phyloP scores from a whole-genome alignment of 768 basidiomycete genomes.

The Russula foetens region DNA sequence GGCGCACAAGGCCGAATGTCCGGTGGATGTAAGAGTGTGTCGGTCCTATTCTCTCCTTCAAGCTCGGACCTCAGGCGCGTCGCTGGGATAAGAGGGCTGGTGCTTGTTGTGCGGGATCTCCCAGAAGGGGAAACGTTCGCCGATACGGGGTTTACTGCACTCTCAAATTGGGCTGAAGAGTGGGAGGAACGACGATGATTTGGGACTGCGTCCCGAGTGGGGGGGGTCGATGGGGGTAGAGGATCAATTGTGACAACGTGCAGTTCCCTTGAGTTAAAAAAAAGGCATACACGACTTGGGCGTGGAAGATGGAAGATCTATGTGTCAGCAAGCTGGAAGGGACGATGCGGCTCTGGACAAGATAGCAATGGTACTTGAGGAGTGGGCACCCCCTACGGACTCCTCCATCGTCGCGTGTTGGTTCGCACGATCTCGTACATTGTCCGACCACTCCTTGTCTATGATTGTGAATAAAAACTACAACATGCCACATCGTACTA shows the following conservation, averaged over 20 bases:
- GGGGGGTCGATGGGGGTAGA: constrained; percentile 21
- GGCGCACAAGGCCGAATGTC: constrained; percentile 9
- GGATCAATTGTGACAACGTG: constrained; percentile 23
- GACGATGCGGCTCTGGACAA: constrained; percentile 9
- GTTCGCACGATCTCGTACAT: constrained; percentile 16
- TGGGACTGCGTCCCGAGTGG: constrained; percentile 21
- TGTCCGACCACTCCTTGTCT: background rate
- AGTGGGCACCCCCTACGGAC: background rate
- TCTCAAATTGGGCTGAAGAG: constrained; percentile 16
- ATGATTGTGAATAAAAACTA: background rate
- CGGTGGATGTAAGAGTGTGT: constrained; percentile 4
- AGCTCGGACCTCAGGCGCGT: constrained; percentile 20
- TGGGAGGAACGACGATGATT: constrained; percentile 11
- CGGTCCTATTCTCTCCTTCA: constrained; percentile 18
- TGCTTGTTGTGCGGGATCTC: constrained; percentile 10
- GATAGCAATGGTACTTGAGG: background rate
- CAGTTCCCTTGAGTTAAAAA: constrained; percentile 14
- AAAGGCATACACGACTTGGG: constrained; percentile 18
- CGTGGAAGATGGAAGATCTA: constrained; percentile 16
- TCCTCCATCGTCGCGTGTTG: constrained; percentile 10
- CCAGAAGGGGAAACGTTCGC: background rate
- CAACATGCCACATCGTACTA: background rate
- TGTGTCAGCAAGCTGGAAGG: constrained; percentile 8
- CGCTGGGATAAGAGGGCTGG: constrained; percentile 18
- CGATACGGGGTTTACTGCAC: constrained; percentile 10